Base-by-base conservation (phyloP, 805 yeast genomes). In the Nakazawaea populi region DNA sequence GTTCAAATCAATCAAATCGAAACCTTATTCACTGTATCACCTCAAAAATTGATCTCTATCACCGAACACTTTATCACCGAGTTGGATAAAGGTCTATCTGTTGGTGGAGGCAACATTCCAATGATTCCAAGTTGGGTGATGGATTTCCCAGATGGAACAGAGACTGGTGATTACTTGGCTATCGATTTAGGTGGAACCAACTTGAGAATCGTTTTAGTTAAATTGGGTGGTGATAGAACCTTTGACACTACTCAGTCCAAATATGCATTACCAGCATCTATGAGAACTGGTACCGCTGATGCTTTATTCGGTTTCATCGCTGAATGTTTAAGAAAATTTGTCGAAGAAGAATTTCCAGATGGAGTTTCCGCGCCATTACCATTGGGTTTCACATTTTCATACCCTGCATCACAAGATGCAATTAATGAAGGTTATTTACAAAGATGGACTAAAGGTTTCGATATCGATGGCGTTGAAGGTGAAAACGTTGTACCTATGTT, bases 381-480 rank as follows among this genome's bases (percentile, higher is more conserved):
- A 49, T 77, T 92, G 62, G 98, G 99, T 46, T 92, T 92, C 80
- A 92, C 98, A 38, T 92, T 92, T 74, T 85, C 95, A 11, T 92
- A 85, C 74, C 97, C 98, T 24, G 87, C 88, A 41, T 74, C 86
- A 41, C 99, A 92, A 72, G 67, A 73, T 58, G 86, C 87, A 54
- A 89, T 92, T 68, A 86, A 89, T 74, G 75, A 79, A 59, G 99
- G 98, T 68, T 65, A 86, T 51, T 79, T 92, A 65, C 96, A 89
- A 76, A 80, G 92, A 70, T 92, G 98, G 98, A 92, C 98, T 56
- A 92, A 92, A 74, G 99, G 98, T 57, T 92, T 88, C 71, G 96
- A 92, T 69, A 89, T 92, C 60, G 86, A 80, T 53, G 89, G 85
- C 53, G 97, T 92, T 52, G 98, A 92, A 73, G 97, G 97, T 56